A percentile compares a stretch with the other conserved stretches of the same genome.
These are phyloP conservation scores for Penicillium herquei DNA, from an alignment of 495 filamentous ascomycete species.

Conservation along the genomic window DNA sequence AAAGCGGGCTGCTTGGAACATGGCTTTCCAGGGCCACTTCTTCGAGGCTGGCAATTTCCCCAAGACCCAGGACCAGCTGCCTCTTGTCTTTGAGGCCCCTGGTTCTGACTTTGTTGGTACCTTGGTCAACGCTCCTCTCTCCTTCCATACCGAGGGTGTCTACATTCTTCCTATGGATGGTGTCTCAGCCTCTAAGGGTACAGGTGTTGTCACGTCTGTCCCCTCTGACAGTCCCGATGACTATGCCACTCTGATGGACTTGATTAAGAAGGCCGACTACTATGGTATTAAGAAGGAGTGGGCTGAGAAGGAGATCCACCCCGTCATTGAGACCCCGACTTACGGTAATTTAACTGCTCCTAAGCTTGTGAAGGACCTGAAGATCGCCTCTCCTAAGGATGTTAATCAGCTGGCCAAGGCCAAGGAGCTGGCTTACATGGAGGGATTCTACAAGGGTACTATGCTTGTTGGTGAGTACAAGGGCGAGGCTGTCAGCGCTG, in stretches of 20 bases:
- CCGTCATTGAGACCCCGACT: constrained; percentile 86
- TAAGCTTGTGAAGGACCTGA: constrained; percentile 83
- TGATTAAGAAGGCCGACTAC: constrained; percentile 95
- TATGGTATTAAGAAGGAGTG: constrained; percentile 97
- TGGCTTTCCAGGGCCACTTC: constrained; percentile 91
- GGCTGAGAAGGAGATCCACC: constrained; percentile 82
- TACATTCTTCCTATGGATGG: constrained; percentile 93
- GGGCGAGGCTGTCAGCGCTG: constrained; percentile 78
- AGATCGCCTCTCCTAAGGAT: constrained; percentile 96
- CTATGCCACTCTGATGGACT: constrained; percentile 82
- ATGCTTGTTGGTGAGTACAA: constrained; percentile 89
- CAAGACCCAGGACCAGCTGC: constrained; percentile 54
- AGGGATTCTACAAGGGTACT: constrained; percentile 94
- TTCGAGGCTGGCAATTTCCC: constrained; percentile 70
- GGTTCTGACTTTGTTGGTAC: constrained; percentile 86
- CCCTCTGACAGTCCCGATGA: constrained; percentile 96
- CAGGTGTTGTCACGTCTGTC: constrained; percentile 92
- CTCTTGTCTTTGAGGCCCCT: constrained; percentile 58
- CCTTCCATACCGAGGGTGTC: constrained; percentile 79
- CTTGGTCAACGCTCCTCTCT: constrained; percentile 82
- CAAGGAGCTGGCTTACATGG: constrained; percentile 94
- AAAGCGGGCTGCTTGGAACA: constrained; percentile 86
- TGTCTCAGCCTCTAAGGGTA: constrained; percentile 89
- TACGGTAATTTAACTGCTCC: constrained; percentile 84
- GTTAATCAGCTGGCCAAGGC: constrained; percentile 84